A percentile compares a stretch with the other conserved stretches of the same genome.
Evolutionary conservation across 805 yeast species (phyloP).

Genomic region (Brettanomyces sp.): DNA sequence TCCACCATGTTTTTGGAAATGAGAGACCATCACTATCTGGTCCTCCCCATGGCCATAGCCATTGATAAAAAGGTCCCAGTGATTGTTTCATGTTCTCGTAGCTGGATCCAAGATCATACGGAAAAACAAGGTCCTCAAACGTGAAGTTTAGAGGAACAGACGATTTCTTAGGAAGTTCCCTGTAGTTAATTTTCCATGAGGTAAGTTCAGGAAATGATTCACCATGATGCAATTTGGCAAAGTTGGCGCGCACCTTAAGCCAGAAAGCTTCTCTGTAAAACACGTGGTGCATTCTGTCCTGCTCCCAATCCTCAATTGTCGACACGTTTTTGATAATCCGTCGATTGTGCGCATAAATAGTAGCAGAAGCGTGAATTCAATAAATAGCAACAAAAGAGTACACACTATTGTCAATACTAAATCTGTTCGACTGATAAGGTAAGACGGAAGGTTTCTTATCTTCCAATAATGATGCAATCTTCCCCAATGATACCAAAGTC

Average conservation of each 20-base stretch:
- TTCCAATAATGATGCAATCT: constrained; percentile 37
- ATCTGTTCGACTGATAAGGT: constrained; percentile 43
- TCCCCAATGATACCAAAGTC: constrained; percentile 31
- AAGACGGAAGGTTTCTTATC: constrained; percentile 44
- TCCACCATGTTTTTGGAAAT: constrained; percentile 44
- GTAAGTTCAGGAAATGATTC: constrained; percentile 33
- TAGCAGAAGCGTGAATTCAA: constrained; percentile 48
- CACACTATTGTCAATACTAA: constrained; percentile 46
- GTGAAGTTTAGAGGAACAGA: constrained; percentile 29
- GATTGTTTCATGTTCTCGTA: constrained; percentile 41
- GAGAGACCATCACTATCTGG: constrained; percentile 53
- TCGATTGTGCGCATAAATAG: constrained; percentile 53
- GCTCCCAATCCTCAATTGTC: constrained; percentile 89
- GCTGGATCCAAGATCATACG: constrained; percentile 62
- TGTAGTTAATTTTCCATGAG: constrained; percentile 32
- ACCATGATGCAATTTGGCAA: constrained; percentile 26
- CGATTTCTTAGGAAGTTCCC: constrained; percentile 12
- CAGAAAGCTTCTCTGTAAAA: constrained; percentile 48
- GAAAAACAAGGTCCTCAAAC: constrained; percentile 66
- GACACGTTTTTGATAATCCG: constrained; percentile 62
- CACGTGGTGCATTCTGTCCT: constrained; percentile 68
- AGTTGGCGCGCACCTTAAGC: constrained; percentile 37
- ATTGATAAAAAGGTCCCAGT: constrained; percentile 54
- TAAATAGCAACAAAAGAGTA: constrained; percentile 47
- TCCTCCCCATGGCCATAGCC: constrained; percentile 66